phyloP scores from a whole-genome alignment of 139 green algal genomes.

The Volvox reticuliferus region DNA sequence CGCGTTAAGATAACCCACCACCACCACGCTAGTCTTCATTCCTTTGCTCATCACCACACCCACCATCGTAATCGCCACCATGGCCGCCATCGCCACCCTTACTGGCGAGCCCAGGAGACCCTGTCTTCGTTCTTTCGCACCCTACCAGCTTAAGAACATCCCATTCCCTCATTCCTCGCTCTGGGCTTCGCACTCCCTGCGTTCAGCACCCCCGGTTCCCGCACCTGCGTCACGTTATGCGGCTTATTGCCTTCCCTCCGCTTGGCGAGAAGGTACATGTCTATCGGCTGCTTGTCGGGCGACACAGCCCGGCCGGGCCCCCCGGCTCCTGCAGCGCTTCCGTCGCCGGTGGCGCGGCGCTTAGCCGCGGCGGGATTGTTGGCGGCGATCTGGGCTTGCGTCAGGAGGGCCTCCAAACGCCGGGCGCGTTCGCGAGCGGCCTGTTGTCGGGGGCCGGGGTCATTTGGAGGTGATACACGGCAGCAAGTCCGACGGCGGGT shows the following conservation, averaged over 20 bases:
- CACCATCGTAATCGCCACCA: no score
- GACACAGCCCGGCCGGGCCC: not conserved
- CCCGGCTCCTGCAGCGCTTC: not conserved
- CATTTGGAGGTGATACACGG: no score
- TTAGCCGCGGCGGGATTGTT: not conserved
- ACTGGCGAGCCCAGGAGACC: no score
- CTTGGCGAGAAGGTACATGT: not conserved
- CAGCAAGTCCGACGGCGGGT: no score
- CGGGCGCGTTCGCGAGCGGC: not conserved
- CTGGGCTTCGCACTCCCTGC: no score
- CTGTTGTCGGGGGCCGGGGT: not conserved
- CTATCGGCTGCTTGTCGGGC: not conserved
- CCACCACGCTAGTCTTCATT: no score
- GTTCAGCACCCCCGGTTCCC: not conserved
- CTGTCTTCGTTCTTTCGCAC: no score
- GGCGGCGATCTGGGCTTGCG: not conserved
- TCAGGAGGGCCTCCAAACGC: not conserved
- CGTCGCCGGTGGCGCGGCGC: not conserved
- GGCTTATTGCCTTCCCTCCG: not conserved
- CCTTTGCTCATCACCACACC: no score
- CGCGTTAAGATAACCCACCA: no score
- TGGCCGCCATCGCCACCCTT: no score
- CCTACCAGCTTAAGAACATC: no score
- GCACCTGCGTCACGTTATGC: slow-evolving; percentile 17
- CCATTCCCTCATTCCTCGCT: no score